Evolutionary conservation across 2,329 filamentous ascomycete genomes (phyloP), one percentile per base, ranked within the genome.

Genomic region (Aureobasidium sp.): DNA sequence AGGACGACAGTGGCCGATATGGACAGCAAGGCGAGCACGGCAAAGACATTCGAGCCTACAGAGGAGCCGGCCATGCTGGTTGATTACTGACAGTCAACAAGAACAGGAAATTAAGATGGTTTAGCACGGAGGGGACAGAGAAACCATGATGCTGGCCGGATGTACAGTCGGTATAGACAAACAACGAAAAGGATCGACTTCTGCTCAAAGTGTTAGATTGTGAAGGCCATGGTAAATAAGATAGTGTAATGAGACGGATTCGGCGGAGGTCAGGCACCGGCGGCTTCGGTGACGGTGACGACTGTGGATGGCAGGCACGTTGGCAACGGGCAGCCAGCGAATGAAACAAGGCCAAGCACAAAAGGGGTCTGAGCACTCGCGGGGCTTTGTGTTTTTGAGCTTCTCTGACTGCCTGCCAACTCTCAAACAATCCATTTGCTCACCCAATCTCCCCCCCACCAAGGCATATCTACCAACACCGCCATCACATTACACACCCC

Each of bases 1-100:
- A 96, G 76, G 38, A 98, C 79, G 56, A 93, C 89, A 56, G 86
- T 74, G 57, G 85, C 68, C 59, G 85, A 89, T 61, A 95, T 87
- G 60, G 80, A 68, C 60, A 90, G 71, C 34, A 95, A 78, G 56
- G 89, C 80, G 62, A 88, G 63, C 60, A 82, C 68, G 59, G 88
- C 81, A 71, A 96, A 94, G 64, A 91, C 75, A 65, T 84, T 81
- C 51, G 90, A 95, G 69, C 85, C 84, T 49, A 90, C 79, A 29
- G 88, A 83, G 57, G 82, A 83, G 60, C 78, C 71, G 54, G 74
- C 73, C 67, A 70, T 71, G 14, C 32, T 37, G 37, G 17, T 19
- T 35, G 35, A 11, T 12, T n/a, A 49, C 27, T 25, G n/a, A n/a
- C n/a, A n/a, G n/a, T n/a, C n/a, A n/a, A n/a, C n/a, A n/a, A n/a